Conservation (phyloP, 2,329 filamentous ascomycete genomes). For the Dothideomycetes sp. region DNA sequence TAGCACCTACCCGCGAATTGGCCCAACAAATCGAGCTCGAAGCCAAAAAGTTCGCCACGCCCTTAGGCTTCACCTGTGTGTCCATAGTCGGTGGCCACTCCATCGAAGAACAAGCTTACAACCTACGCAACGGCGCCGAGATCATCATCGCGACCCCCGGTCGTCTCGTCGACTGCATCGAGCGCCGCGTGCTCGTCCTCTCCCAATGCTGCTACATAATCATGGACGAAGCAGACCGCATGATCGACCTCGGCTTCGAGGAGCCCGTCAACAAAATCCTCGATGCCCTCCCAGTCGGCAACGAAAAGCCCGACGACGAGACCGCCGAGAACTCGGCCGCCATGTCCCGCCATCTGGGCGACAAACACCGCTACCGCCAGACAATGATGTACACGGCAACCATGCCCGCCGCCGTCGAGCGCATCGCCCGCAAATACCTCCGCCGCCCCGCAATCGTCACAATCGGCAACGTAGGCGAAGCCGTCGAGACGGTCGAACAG, state of each 20-base stretch:
- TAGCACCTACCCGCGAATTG: conserved; percentile 92
- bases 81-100: conserved; percentile 97
- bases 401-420: conserved; percentile 86
- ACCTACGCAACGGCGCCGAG: conserved; percentile 82
- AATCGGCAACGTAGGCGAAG: conserved; percentile 89
- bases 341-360: conserved; percentile 73
- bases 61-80: conserved; percentile 86
- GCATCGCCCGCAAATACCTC: conserved; percentile 94
- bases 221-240: conserved; percentile 98
- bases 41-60: conserved; percentile 81
- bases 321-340: conserved; percentile 74
- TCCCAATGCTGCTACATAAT: conserved; percentile 97
- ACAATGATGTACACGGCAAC: conserved; percentile 99
- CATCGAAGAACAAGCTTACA: conserved; percentile 85
- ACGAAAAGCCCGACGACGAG: conserved; percentile 91
- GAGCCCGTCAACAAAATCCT: conserved; percentile 97
- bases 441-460: conserved; percentile 86
- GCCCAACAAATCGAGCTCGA: conserved; percentile 96
- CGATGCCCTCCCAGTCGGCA: conserved; percentile 79
- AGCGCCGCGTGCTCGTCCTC: conserved; percentile 80
- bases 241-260: conserved; percentile 98
- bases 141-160: conserved; percentile 98
- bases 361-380: conserved; percentile 74
- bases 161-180: conserved; percentile 93
- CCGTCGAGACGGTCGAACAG: conserved; percentile 95